Evolutionary conservation across 495 filamentous ascomycete species (phyloP).

Genomic region (Pyrenopolyporus hunteri): DNA sequence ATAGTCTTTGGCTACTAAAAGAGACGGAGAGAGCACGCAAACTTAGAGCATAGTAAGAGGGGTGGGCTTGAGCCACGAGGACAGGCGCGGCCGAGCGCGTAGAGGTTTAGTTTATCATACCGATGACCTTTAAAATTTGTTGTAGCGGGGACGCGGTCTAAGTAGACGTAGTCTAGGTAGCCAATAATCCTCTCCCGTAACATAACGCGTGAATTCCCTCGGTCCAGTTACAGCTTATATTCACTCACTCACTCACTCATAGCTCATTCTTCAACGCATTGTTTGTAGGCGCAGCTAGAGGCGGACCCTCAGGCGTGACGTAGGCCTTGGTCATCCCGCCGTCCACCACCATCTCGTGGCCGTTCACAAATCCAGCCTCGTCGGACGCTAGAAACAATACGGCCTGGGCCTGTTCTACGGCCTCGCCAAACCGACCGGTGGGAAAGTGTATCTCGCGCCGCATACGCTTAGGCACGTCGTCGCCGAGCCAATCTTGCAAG

Average conservation of each 20-base stretch:
- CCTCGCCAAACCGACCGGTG: slow-evolving; percentile 91
- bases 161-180: slow-evolving; percentile 26
- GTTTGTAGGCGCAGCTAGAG: slow-evolving; percentile 74
- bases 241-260: slow-evolving; percentile 6
- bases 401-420: slow-evolving; percentile 92
- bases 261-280: slow-evolving; percentile 54
- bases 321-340: slow-evolving; percentile 97
- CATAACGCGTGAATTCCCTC: too few relatives aligned
- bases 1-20: too few relatives aligned
- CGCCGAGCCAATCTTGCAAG: slow-evolving; percentile 95
- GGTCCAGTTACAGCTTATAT: too few relatives aligned
- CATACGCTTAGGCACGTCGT: slow-evolving; percentile 81
- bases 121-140: too few relatives aligned
- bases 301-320: slow-evolving; percentile 85
- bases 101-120: too few relatives aligned
- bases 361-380: slow-evolving; percentile 93
- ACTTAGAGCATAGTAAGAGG: too few relatives aligned
- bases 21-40: too few relatives aligned
- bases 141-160: too few relatives aligned
- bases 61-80: too few relatives aligned
- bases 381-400: slow-evolving; percentile 94
- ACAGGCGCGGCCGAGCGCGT: too few relatives aligned
- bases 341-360: slow-evolving; percentile 91
- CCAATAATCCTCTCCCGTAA: too few relatives aligned
- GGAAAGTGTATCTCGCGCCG: slow-evolving; percentile 96